Percentiles rank a stretch among this genome's conserved stretches.
Evolutionary conservation across 78 protist species (phyloP).

Genomic region (Bigelowiella natans): DNA sequence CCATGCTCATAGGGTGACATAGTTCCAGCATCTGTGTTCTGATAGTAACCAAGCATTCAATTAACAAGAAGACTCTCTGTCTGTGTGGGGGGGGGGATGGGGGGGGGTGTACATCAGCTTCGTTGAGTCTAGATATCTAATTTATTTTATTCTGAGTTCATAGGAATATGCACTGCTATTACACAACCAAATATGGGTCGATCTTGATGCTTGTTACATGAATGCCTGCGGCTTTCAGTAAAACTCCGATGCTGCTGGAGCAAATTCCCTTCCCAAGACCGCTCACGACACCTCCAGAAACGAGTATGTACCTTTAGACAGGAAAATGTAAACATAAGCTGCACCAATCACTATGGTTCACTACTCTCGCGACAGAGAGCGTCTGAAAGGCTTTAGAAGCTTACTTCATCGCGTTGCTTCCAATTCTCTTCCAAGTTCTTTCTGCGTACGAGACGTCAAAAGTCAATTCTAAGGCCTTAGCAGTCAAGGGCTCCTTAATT

Average conservation of each 20-base stretch:
- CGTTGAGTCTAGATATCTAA: background rate
- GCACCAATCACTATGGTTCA: no score
- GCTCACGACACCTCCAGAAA: constrained; percentile 37
- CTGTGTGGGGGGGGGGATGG: no score
- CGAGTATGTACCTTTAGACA: background rate
- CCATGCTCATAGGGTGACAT: constrained; percentile 82
- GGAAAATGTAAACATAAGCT: no score
- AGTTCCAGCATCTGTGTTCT: constrained; percentile 61
- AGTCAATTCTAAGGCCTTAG: no score
- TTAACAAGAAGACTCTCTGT: no score
- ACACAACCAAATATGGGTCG: constrained; percentile 51
- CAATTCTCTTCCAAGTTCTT: no score
- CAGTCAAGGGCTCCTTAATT: no score
- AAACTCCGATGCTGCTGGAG: constrained; percentile 37
- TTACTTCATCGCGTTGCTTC: no score
- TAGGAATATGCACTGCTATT: background rate
- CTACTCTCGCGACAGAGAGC: no score
- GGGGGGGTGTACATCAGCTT: no score
- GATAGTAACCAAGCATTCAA: background rate
- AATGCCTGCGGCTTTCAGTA: background rate
- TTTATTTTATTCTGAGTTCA: background rate
- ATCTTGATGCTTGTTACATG: constrained; percentile 45
- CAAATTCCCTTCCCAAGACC: constrained; percentile 65
- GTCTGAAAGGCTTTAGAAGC: no score
- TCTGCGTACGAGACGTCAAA: no score